Percentiles rank a stretch among this genome's conserved stretches.
These are phyloP conservation scores for Starmerella asiatica DNA, from an alignment of 805 yeast species.

Conservation along the genomic window DNA sequence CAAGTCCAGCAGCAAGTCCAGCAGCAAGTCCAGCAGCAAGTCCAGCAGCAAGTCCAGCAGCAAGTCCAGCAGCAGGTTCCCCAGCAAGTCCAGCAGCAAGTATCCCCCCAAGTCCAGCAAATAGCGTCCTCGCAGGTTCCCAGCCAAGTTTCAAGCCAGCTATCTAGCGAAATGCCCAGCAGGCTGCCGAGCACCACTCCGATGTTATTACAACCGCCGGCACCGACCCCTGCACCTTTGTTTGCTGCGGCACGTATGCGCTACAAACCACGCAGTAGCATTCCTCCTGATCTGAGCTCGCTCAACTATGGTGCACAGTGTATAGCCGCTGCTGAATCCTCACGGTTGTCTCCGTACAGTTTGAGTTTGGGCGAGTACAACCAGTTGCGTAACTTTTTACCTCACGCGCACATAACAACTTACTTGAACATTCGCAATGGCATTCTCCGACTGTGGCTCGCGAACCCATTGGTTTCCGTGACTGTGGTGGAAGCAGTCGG, in stretches of 20 bases:
- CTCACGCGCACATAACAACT: conserved; percentile 30
- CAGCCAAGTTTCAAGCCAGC: not conserved
- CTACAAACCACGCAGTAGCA: conserved; percentile 30
- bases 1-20: not conserved
- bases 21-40: not conserved
- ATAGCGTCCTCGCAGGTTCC: not conserved
- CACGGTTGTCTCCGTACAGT: conserved; percentile 29
- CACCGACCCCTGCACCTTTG: not conserved
- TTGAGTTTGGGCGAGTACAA: conserved; percentile 29
- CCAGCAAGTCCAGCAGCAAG: not conserved
- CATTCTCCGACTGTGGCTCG: conserved; percentile 31
- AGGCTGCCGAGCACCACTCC: not conserved
- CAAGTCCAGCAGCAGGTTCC: too few species aligned
- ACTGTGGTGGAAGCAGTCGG: conserved; percentile 33
- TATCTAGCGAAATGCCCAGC: not conserved
- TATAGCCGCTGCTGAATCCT: conserved; percentile 30
- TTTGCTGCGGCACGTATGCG: conserved; percentile 5
- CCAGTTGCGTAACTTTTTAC: conserved; percentile 26
- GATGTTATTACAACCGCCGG: too few species aligned
- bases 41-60: not conserved
- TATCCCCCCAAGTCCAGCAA: not conserved
- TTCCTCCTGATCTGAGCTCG: conserved; percentile 28
- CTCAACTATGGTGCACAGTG: conserved; percentile 30
- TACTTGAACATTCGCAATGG: conserved; percentile 33
- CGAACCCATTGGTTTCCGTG: conserved; percentile 32